Evolutionary conservation across 306 rosid species (phyloP).

Genomic region (Cercis canadensis): DNA sequence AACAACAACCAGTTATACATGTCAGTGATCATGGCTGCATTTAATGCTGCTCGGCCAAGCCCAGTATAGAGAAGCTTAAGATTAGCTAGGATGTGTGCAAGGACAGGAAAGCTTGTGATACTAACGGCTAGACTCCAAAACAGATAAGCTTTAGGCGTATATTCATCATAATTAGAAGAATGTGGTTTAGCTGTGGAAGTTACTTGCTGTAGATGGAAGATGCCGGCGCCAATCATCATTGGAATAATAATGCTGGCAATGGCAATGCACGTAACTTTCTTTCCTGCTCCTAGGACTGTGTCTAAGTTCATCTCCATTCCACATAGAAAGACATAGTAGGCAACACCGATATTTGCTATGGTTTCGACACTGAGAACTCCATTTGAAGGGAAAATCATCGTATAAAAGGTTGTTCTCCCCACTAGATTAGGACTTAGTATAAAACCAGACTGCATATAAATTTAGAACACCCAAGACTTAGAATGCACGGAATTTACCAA

Average conservation of each 20-base stretch:
- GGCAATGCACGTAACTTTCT: conserved; percentile 11
- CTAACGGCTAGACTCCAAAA: not conserved
- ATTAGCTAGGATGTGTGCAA: conserved; percentile 9
- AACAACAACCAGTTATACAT: conserved; percentile 15
- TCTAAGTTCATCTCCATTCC: conserved; percentile 17
- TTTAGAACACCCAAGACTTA: too few relatives aligned
- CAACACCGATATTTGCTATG: not conserved
- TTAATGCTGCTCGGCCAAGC: not conserved
- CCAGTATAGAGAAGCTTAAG: conserved; percentile 23
- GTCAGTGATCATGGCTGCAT: conserved; percentile 12
- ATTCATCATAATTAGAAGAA: too few relatives aligned
- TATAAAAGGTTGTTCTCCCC: not conserved
- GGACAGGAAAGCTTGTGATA: conserved; percentile 21
- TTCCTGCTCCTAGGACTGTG: not conserved
- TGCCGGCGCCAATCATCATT: not conserved
- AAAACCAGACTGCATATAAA: conserved; percentile 10
- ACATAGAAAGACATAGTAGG: conserved; percentile 10
- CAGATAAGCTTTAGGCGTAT: not conserved
- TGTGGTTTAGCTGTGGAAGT: too few relatives aligned
- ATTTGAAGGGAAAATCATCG: not conserved
- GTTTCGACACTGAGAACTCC: not conserved
- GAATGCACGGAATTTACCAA: too few relatives aligned
- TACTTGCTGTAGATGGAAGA: not conserved
- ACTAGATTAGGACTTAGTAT: not conserved
- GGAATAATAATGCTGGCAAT: conserved; percentile 7